A percentile compares a stretch with the other conserved stretches of the same genome.
Evolutionary conservation across 2,329 filamentous ascomycete genomes (phyloP).

Genomic region (Calonectria hongkongensis): DNA sequence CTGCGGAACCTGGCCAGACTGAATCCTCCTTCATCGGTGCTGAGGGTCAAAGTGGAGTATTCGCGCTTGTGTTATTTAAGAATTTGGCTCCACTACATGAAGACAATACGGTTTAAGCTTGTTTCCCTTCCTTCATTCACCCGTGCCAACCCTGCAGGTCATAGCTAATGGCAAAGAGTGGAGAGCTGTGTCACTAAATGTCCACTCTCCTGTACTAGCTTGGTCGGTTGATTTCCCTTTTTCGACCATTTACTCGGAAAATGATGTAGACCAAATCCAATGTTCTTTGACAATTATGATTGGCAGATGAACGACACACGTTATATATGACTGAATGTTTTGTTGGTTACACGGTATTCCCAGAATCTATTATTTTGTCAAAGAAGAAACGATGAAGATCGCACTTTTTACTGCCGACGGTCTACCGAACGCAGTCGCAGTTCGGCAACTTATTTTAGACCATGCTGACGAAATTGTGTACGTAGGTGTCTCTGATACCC

Average conservation of each 20-base stretch:
- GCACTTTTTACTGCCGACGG: conserved; percentile 1
- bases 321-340: neutral
- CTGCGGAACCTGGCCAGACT: neutral
- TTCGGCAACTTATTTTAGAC: neutral
- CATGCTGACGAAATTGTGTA: neutral
- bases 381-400: neutral
- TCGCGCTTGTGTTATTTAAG: neutral
- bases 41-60: neutral
- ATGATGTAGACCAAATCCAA: neutral
- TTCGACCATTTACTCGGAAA: neutral
- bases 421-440: neutral
- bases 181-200: neutral
- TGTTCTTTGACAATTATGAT: neutral
- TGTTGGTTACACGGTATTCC: neutral
- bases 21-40: neutral
- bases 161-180: neutral
- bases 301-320: neutral
- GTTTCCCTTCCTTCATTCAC: neutral
- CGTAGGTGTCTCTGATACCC: neutral
- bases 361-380: neutral
- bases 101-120: neutral
- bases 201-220: neutral
- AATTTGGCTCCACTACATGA: neutral
- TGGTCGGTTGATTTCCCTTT: neutral
- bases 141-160: neutral